Evolutionary conservation across 345 rosid species (phyloP).

Genomic region (Boechera divaricarpa): DNA sequence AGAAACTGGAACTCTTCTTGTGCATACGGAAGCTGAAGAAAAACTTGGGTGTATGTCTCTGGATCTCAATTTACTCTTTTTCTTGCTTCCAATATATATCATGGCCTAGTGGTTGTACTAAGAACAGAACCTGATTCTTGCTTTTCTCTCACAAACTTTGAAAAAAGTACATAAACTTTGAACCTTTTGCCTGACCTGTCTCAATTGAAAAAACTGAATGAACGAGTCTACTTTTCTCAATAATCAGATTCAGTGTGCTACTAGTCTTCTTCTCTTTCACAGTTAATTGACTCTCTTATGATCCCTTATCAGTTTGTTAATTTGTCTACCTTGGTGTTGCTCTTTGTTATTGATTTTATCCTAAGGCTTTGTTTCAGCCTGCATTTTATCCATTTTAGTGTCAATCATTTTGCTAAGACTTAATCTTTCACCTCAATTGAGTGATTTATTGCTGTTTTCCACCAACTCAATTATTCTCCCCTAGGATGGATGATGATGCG

Average conservation of each 20-base stretch:
- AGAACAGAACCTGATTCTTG: not conserved
- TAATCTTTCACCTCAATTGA: not conserved
- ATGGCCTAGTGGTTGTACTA: not conserved
- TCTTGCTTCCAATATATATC: not conserved
- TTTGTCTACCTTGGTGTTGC: not conserved
- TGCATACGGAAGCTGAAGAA: conserved; percentile 74
- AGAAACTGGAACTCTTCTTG: conserved; percentile 78
- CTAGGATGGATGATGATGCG: not conserved
- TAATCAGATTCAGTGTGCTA: not conserved
- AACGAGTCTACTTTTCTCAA: not conserved
- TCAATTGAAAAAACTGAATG: not conserved
- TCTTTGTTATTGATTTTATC: not conserved
- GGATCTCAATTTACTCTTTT: conserved; percentile 12
- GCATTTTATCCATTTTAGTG: not conserved
- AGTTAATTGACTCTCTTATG: not conserved
- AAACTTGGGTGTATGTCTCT: conserved; percentile 79
- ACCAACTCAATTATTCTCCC: not conserved
- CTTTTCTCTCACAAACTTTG: not conserved
- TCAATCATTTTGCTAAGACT: not conserved
- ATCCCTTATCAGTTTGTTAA: not conserved
- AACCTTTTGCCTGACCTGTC: not conserved
- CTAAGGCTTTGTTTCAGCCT: not conserved
- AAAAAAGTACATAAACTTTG: not conserved
- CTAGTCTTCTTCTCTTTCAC: not conserved
- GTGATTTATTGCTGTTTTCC: not conserved